phyloP scores from a whole-genome alignment of 2,329 filamentous ascomycete genomes.

The Fusarium liriodendri region DNA sequence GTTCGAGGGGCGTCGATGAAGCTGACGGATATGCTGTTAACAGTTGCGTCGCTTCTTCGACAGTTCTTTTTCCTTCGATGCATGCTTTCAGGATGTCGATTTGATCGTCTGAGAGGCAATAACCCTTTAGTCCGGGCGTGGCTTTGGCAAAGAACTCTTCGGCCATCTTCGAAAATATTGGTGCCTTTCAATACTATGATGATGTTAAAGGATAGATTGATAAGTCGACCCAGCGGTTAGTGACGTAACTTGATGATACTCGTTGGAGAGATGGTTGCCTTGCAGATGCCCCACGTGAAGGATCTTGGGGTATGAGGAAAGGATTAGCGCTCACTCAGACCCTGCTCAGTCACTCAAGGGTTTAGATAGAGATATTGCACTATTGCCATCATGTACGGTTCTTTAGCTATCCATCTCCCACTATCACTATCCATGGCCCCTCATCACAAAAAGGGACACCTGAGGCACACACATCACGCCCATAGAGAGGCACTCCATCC shows the following conservation, averaged over 20 bases:
- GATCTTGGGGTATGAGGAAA: neutral
- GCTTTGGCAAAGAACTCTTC: slow-evolving; percentile 1
- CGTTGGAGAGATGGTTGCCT: neutral
- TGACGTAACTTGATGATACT: neutral
- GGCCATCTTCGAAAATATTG: neutral
- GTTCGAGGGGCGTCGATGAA: slow-evolving; percentile 3
- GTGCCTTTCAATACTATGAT: neutral
- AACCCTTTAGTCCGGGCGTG: neutral
- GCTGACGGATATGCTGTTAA: neutral
- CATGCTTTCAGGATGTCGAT: slow-evolving; percentile 4
- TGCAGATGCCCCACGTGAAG: neutral
- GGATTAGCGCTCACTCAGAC: neutral
- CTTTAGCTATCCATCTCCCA: neutral
- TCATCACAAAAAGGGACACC: neutral
- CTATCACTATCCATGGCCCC: neutral
- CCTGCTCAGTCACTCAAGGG: neutral
- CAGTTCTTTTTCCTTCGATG: neutral
- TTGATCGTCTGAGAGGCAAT: neutral
- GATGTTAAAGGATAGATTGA: neutral
- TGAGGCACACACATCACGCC: neutral
- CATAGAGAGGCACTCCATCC: neutral
- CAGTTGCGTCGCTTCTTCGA: neutral
- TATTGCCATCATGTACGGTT: fast-evolving
- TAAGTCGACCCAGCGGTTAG: neutral
- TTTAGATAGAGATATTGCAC: neutral